Base-by-base conservation (phyloP, 2,329 filamentous ascomycete species). In the Ascochyta fabae region DNA sequence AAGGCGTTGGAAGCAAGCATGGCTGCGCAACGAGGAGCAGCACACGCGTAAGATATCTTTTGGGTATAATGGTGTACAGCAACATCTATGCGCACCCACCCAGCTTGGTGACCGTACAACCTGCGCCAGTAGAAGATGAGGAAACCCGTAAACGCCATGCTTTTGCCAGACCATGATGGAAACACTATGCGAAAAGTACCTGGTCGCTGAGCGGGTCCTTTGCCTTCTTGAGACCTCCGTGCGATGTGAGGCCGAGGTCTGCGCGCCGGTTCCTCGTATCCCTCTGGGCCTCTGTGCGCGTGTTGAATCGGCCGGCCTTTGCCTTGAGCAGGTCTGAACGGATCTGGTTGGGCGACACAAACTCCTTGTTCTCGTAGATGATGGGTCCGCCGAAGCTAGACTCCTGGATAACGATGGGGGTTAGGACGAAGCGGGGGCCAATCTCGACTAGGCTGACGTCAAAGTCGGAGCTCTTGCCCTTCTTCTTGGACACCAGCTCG, bases 331-430 rank as follows among this genome's bases (percentile, higher is more conserved):
- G 77, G 61, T 98, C 95, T 36, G 91, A 83, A 64, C 95, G 84
- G 61, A 98, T 86, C 78, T 97, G 91, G 84, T 99, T 99, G 9
- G 95, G 95, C 65, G 90, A 95, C 49, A 99, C 91, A 69, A 96
- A 99, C 75, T 96, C 89, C 83, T 92, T 95, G 81, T 98, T 98
- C 82, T 98, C 92, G 79, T 96, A 99, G 71, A 99, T 96, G 62
- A 98, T 92, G 3, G 95, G 94, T 0, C 95, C 95, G 49, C 94
- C 94, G 67, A 99, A 98, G 58, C 90, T 93, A 39, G 92, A 92
- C 75, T 99, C 95, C 67, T 96, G 87, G 64, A 98, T 96, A 53
- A 98, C 88, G 63, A 97, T 97, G 0, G 95, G 94, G 24, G 92
- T 97, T 46, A 97, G 81, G 27, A 97, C 92, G 66, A 97, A 94